Percentiles rank a stretch among this genome's conserved stretches.
phyloP scores from a whole-genome alignment of 495 filamentous ascomycete species.

The Neurospora sp. region DNA sequence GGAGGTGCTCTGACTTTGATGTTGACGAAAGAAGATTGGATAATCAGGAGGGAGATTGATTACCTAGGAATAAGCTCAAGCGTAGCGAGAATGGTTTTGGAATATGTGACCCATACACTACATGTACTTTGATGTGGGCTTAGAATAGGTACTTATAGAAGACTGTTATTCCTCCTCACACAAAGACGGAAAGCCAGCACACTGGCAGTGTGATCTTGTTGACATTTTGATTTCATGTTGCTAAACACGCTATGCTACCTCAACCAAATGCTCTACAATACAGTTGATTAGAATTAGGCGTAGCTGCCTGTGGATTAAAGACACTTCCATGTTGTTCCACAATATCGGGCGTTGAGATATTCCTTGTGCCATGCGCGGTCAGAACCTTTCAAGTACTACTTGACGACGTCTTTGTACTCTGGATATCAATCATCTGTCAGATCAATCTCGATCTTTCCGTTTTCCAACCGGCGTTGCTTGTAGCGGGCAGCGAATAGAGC shows the following conservation, averaged over 20 bases:
- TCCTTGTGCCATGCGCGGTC: background rate
- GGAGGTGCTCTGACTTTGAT: background rate
- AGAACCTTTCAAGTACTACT: background rate
- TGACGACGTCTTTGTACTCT: background rate
- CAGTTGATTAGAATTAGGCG: background rate
- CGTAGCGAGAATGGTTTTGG: background rate
- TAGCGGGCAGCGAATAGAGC: background rate
- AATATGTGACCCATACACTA: background rate
- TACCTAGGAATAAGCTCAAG: background rate
- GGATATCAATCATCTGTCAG: conserved; percentile 1
- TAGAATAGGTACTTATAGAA: background rate
- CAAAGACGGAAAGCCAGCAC: background rate
- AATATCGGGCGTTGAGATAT: background rate
- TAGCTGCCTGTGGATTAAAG: background rate
- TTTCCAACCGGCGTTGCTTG: background rate
- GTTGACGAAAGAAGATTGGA: background rate
- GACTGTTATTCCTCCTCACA: background rate
- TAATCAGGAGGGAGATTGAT: background rate
- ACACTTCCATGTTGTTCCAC: background rate
- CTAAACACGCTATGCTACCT: background rate
- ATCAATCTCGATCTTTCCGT: background rate
- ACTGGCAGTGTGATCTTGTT: background rate
- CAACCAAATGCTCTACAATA: background rate
- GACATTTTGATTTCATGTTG: background rate
- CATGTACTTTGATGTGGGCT: background rate